These are phyloP conservation scores for Diaporthe citri DNA, from an alignment of 2,329 filamentous ascomycete species.

Conservation along the genomic window DNA sequence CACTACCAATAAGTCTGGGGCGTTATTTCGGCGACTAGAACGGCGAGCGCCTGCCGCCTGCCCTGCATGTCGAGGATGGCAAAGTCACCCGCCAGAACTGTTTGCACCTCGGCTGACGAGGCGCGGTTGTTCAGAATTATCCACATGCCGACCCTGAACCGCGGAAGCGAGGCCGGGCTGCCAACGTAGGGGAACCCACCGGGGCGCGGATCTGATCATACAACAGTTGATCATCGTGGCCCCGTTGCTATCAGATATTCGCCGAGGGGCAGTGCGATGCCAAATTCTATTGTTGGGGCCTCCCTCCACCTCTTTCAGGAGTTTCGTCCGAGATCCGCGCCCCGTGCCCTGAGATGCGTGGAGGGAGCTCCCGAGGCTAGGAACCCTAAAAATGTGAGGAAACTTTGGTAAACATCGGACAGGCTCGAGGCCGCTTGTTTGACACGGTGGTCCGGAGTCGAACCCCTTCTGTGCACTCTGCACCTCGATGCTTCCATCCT, in stretches of 20 bases:
- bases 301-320: constrained; percentile 22
- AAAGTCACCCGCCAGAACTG: not conserved
- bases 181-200: not conserved
- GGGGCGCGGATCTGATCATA: constrained; percentile 24
- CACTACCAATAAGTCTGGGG: not conserved
- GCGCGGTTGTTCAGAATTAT: constrained; percentile 12
- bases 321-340: constrained; percentile 16
- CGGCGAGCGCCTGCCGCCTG: not conserved
- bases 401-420: constrained; percentile 20
- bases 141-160: constrained; percentile 16
- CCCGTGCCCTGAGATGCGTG: constrained; percentile 23
- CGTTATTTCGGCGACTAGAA: constrained; percentile 19
- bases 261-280: constrained; percentile 32
- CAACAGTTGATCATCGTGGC: constrained; percentile 7
- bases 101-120: constrained; percentile 14
- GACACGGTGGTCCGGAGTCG: not conserved
- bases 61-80: not conserved
- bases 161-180: constrained; percentile 20
- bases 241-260: constrained; percentile 2
- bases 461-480: constrained; percentile 28
- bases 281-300: constrained; percentile 32
- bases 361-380: constrained; percentile 31
- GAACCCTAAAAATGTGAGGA: constrained; percentile 25
- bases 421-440: constrained; percentile 18
- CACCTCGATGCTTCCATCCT: constrained; percentile 29